Conservation (phyloP, 805 yeast genomes). For the Zygoascus ofunaensis region DNA sequence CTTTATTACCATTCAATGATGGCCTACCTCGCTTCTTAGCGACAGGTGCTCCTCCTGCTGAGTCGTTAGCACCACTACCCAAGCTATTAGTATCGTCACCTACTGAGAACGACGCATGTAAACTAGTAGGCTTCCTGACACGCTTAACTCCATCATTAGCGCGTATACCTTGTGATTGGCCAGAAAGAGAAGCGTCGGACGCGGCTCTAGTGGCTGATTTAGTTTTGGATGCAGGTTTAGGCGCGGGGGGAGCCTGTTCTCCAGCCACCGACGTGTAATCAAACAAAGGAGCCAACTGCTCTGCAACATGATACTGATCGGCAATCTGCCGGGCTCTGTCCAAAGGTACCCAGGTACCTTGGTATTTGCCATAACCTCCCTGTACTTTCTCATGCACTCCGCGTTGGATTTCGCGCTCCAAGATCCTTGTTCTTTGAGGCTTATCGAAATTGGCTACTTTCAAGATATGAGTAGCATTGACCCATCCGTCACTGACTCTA, state of each 20-base stretch:
- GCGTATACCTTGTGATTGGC: constrained; percentile 17
- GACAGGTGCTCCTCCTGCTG: background rate
- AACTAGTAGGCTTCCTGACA: background rate
- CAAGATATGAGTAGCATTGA: constrained; percentile 90
- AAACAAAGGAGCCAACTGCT: constrained; percentile 54
- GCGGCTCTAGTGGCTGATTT: constrained; percentile 14
- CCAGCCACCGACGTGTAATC: constrained; percentile 41
- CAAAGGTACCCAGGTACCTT: constrained; percentile 94
- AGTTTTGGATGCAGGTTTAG: constrained; percentile 35
- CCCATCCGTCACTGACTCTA: constrained; percentile 86
- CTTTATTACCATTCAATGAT: constrained; percentile 4
- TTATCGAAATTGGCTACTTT: constrained; percentile 92
- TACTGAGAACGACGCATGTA: background rate
- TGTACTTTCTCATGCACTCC: constrained; percentile 89
- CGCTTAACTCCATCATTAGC: constrained; percentile 13
- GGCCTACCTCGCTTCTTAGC: constrained; percentile 13
- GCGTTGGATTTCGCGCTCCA: constrained; percentile 86
- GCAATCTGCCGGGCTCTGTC: constrained; percentile 65
- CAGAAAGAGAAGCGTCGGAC: constrained; percentile 3
- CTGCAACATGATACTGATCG: constrained; percentile 52
- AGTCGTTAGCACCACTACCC: background rate
- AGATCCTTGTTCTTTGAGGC: constrained; percentile 83
- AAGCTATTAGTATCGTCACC: background rate
- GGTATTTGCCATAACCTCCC: constrained; percentile 95
- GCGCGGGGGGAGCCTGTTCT: constrained; percentile 59